Conservation (phyloP, 305 asterid genomes). For the Fraxinus velutina region DNA sequence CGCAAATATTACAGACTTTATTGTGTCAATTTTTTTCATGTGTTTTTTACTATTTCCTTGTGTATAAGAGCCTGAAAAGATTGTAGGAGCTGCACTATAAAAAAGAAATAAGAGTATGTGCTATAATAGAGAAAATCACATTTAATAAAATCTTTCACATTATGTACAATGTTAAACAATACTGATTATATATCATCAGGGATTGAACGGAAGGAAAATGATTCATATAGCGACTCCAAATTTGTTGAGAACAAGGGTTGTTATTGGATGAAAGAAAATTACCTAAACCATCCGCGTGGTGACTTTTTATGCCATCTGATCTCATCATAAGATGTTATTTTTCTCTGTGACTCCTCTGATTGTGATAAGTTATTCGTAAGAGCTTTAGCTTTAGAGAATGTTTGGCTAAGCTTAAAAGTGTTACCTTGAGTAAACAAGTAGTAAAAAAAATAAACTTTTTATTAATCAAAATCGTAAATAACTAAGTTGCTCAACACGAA, state of each 20-base stretch:
- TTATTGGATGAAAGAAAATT: not conserved
- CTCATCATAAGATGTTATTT: not conserved
- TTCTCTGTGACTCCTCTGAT: not conserved
- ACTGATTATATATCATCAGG: not conserved
- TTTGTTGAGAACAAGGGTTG: not conserved
- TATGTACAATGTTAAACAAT: slow-evolving; percentile 21
- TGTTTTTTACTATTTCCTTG: not conserved
- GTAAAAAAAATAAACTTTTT: not conserved
- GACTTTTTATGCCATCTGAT: not conserved
- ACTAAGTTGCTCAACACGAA: not conserved
- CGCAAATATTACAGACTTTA: slow-evolving; percentile 26
- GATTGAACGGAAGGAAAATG: not conserved
- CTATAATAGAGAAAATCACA: slow-evolving; percentile 21
- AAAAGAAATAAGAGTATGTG: not conserved
- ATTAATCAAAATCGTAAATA: not conserved
- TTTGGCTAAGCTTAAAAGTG: not conserved
- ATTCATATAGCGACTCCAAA: not conserved
- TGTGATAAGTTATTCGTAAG: slow-evolving; percentile 2
- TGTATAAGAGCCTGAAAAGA: slow-evolving; percentile 1
- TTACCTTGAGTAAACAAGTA: not conserved
- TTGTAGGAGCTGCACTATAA: not conserved
- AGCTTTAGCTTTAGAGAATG: not conserved
- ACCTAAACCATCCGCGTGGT: not conserved
- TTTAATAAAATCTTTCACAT: not conserved
- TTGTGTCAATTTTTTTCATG: not conserved